Conservation (phyloP, 371 early-diverging fungal genomes). For the Gilbertella persicaria region DNA sequence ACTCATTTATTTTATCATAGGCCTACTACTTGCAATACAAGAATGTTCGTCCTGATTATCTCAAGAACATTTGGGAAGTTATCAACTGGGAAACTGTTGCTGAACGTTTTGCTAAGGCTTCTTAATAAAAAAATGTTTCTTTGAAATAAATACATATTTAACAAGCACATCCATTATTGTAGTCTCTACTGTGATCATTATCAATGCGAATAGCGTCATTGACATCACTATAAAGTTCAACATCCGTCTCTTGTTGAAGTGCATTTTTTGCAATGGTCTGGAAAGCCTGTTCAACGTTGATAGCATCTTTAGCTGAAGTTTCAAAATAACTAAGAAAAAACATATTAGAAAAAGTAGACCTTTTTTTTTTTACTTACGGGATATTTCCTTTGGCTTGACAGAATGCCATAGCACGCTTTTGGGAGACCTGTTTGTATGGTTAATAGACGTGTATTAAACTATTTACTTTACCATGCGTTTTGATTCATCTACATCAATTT, state of each 20-base stretch:
- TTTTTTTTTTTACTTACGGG: constrained; percentile 52
- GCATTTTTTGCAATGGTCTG: constrained; percentile 89
- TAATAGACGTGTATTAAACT: not conserved
- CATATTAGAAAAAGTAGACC: not conserved
- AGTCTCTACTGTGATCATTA: constrained; percentile 24
- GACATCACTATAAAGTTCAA: constrained; percentile 53
- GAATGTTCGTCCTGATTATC: constrained; percentile 94
- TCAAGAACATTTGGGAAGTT: constrained; percentile 95
- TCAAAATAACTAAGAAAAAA: constrained; percentile 51
- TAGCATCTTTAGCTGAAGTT: constrained; percentile 94
- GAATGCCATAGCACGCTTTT: constrained; percentile 94
- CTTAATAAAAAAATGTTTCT: constrained; percentile 6
- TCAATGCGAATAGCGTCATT: constrained; percentile 39
- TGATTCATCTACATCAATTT: constrained; percentile 94
- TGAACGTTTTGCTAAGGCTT: constrained; percentile 74
- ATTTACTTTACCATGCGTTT: constrained; percentile 76
- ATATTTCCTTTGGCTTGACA: constrained; percentile 93
- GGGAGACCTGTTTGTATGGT: constrained; percentile 65
- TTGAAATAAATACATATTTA: constrained; percentile 15
- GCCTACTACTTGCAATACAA: constrained; percentile 98
- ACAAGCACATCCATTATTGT: constrained; percentile 34
- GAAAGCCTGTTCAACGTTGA: constrained; percentile 96
- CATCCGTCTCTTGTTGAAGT: constrained; percentile 82
- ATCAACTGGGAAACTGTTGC: constrained; percentile 97
- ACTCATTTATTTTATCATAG: constrained; percentile 21